Evolutionary conservation across 768 basidiomycete genomes (phyloP), one percentile per base, ranked within the genome.

Genomic region (Amanita thiersii): DNA sequence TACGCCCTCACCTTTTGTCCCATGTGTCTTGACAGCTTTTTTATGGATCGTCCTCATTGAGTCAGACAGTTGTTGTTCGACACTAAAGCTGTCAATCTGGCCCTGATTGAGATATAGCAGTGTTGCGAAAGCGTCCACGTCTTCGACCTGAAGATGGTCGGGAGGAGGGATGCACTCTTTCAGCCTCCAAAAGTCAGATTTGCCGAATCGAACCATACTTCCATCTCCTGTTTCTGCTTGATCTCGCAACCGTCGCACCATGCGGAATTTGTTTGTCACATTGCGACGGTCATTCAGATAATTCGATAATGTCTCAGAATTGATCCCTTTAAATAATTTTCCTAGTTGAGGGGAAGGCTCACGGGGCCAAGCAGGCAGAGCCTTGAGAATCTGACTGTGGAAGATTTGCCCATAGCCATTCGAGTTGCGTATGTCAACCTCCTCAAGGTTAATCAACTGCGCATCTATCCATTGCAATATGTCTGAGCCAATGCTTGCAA

Each of bases 151-250:
- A n/a, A 89, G 61, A 20, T 69, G 61, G 1, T 65, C 59, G 4
- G 52, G 47, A 1, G 68, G 40, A 4, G 86, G 86, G 31, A 92
- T 81, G 52, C 73, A 81, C 17, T 79, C 77, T 54, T 89, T 90
- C 54, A 94, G 62, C 28, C 78, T 73, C 91, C 91, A 96, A 56
- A 93, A 91, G 48, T 83, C 79, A 6, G 64, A 64, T 39, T 63
- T 61, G 0, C 74, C 63, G 42, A 86, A 86, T 20, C 66, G 64
- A 5, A 58, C 56, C 40, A 62, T 57, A 10, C 63, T 57, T 35
- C 73, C 68, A 7, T 61, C 53, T 3, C 59, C 55, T 10, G 57
- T 54, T 4, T 58, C 51, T 2, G 75, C 64, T 44, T 72, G 61
- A 15, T 77, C 70, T 2, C 66, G 65, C n/a, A 91, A 59, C 37